Percentiles rank a stretch among this genome's conserved stretches.
Conservation (phyloP, 352 stramenopile genomes). For the Blastocystis sp. region DNA sequence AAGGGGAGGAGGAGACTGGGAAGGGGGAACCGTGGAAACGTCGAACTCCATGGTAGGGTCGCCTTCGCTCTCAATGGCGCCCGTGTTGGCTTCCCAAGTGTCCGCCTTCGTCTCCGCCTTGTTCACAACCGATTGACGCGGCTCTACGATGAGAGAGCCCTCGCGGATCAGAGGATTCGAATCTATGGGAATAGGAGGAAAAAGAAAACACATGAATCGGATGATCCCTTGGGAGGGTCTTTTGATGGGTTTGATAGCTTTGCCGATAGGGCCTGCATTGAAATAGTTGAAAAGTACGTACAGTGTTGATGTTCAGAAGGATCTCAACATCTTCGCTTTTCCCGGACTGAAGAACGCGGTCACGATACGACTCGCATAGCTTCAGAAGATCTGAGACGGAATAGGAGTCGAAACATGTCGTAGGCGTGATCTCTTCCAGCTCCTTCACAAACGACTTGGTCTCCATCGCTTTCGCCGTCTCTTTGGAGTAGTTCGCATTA, state of each 20-base stretch:
- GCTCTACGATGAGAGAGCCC: neutral
- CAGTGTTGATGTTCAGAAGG: conserved; percentile 21
- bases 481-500: conserved; percentile 28
- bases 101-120: neutral
- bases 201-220: neutral
- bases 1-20: neutral
- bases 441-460: neutral
- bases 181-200: neutral
- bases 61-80: neutral
- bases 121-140: neutral
- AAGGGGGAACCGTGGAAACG: neutral
- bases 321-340: conserved; percentile 18
- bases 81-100: neutral
- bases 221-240: neutral
- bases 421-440: neutral
- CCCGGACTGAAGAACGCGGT: neutral
- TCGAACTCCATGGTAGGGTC: neutral
- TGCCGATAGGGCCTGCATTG: neutral
- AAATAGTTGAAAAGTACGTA: neutral
- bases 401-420: neutral
- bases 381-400: neutral
- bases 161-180: neutral
- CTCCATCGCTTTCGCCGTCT: neutral
- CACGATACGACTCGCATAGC: neutral
- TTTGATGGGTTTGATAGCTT: neutral